Percentiles rank a stretch among this genome's conserved stretches.
Conservation (phyloP, 306 rosid genomes). For the Quercus cerris region DNA sequence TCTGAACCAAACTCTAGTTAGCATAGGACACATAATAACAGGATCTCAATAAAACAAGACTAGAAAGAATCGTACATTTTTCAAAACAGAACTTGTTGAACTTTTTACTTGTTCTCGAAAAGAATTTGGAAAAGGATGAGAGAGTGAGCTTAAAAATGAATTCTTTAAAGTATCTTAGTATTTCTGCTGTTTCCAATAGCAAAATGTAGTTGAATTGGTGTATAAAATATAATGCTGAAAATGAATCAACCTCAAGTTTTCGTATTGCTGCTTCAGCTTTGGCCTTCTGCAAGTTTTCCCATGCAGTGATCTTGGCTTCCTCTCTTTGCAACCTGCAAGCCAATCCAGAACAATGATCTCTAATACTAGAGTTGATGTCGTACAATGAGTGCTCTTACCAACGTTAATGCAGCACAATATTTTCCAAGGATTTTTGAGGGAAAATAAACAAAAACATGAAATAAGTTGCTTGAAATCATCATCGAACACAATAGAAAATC, state of each 20-base stretch:
- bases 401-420: no score
- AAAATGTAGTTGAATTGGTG: not conserved
- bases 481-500: no score
- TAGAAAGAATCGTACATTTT: not conserved
- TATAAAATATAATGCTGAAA: constrained; percentile 2
- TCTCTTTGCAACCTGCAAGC: constrained; percentile 61
- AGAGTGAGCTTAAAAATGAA: not conserved
- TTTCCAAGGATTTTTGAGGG: no score
- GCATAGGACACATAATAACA: not conserved
- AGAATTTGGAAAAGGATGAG: not conserved
- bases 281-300: constrained; percentile 91
- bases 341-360: not conserved
- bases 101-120: not conserved
- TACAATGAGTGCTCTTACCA: no score
- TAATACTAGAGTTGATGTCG: no score
- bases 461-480: no score
- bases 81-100: not conserved
- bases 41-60: not conserved
- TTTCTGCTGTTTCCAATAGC: not conserved
- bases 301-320: constrained; percentile 83
- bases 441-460: no score
- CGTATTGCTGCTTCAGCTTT: constrained; percentile 82
- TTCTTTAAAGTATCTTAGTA: not conserved
- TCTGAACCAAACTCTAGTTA: constrained; percentile 47
- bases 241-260: constrained; percentile 68